Conservation (phyloP, 352 stramenopile species). For the Globisporangium polare region DNA sequence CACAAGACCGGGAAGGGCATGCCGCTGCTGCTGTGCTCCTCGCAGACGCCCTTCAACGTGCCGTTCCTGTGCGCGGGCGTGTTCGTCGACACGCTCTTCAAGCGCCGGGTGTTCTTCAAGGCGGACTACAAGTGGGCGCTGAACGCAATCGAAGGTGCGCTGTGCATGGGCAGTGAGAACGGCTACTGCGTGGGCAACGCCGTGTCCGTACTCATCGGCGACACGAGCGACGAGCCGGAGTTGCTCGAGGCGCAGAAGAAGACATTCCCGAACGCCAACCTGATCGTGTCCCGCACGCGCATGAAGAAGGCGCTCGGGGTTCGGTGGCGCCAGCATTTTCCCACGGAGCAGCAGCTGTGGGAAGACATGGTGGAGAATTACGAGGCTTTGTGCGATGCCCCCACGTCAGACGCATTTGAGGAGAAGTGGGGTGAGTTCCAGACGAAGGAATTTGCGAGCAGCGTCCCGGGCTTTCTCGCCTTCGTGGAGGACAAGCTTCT, state of each 20-base stretch:
- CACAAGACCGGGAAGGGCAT: not conserved
- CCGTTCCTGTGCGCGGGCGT: constrained; percentile 5
- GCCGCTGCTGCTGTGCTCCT: not conserved
- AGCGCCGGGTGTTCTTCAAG: not conserved
- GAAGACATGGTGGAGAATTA: not conserved
- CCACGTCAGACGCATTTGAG: not conserved
- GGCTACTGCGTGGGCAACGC: constrained; percentile 1
- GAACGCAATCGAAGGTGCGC: not conserved
- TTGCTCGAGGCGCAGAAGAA: constrained; percentile 4
- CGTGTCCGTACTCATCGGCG: not conserved
- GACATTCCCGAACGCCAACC: constrained; percentile 2
- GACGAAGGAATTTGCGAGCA: not conserved
- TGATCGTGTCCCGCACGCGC: not conserved
- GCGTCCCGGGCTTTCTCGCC: not conserved
- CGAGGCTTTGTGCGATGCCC: not conserved
- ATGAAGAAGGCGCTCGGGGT: not conserved
- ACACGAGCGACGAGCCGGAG: not conserved
- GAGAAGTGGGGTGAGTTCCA: not conserved
- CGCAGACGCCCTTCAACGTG: constrained; percentile 2
- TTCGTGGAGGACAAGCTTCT: not conserved
- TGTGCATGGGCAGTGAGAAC: not conserved
- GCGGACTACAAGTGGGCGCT: constrained; percentile 4
- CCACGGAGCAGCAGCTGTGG: not conserved
- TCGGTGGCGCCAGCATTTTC: constrained; percentile 1
- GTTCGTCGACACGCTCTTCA: not conserved